Conservation (phyloP, 371 early-diverging fungal genomes). For the Phascolomyces articulosus region DNA sequence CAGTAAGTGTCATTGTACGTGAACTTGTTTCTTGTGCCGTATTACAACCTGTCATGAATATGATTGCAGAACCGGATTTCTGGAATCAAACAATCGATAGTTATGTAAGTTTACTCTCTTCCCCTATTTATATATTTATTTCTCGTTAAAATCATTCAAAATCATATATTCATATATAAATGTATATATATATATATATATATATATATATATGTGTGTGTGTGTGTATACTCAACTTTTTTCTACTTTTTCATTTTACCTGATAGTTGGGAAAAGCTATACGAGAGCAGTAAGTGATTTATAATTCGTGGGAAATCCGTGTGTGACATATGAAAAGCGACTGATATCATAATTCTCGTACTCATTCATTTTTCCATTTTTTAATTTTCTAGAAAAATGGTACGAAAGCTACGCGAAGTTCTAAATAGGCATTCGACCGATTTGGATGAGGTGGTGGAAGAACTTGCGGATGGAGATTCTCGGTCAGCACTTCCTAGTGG, state of each 20-base stretch:
- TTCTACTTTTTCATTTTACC: neutral
- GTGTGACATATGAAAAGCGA: neutral
- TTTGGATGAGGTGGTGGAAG: conserved; percentile 22
- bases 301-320: neutral
- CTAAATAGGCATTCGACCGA: conserved; percentile 67
- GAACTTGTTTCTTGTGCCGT: conserved; percentile 77
- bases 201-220: neutral
- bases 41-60: conserved; percentile 71
- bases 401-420: conserved; percentile 71
- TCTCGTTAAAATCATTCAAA: too few species aligned
- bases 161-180: neutral
- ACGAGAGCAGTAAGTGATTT: conserved; percentile 57
- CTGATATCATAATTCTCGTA: neutral
- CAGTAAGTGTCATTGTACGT: conserved; percentile 67
- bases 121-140: too few species aligned
- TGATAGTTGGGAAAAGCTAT: conserved; percentile 62
- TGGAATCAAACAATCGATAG: conserved; percentile 79
- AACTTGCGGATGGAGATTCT: neutral
- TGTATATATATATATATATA: neutral
- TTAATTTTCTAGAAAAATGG: conserved; percentile 58
- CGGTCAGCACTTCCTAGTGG: neutral
- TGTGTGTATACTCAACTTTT: too few species aligned
- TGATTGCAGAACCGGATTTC: conserved; percentile 83
- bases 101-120: conserved; percentile 48
- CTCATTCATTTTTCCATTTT: neutral